These are phyloP conservation scores for Mortierella polycephala DNA, from an alignment of 371 early-diverging fungal species.

Conservation along the genomic window DNA sequence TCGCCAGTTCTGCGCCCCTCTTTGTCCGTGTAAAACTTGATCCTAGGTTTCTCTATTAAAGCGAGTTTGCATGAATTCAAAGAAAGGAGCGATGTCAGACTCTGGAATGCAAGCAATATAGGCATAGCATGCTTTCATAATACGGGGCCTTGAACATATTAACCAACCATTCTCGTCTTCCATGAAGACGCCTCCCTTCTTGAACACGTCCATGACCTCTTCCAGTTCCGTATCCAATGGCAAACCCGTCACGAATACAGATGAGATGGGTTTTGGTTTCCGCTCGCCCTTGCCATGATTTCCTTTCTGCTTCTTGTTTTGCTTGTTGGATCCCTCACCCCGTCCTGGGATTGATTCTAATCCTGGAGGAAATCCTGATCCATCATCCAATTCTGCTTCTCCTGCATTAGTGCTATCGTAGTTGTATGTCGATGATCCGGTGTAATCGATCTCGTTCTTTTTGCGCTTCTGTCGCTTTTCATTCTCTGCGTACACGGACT, in stretches of 20 bases:
- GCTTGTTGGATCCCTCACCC: constrained; percentile 30
- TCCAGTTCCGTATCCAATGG: constrained; percentile 85
- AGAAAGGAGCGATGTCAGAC: neutral
- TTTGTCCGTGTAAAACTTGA: constrained; percentile 87
- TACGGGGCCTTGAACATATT: too few relatives aligned
- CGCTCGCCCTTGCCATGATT: constrained; percentile 56
- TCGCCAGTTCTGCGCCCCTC: constrained; percentile 86
- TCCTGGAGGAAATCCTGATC: constrained; percentile 15
- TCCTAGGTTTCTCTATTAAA: constrained; percentile 77
- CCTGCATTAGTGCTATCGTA: neutral
- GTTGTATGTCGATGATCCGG: neutral
- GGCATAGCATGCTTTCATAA: neutral
- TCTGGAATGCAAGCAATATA: too few relatives aligned
- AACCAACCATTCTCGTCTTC: constrained; percentile 67
- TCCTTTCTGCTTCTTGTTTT: constrained; percentile 38
- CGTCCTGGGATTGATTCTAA: constrained; percentile 31
- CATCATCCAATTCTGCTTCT: constrained; percentile 1
- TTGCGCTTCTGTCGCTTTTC: constrained; percentile 39
- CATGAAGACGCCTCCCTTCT: constrained; percentile 92
- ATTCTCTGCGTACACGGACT: constrained; percentile 44
- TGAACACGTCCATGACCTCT: constrained; percentile 82
- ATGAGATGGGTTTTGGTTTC: constrained; percentile 69
- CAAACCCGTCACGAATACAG: constrained; percentile 89
- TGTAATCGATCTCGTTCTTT: constrained; percentile 19
- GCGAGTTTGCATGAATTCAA: neutral